phyloP scores from a whole-genome alignment of 805 yeast genomes.

The Candida maltosa region DNA sequence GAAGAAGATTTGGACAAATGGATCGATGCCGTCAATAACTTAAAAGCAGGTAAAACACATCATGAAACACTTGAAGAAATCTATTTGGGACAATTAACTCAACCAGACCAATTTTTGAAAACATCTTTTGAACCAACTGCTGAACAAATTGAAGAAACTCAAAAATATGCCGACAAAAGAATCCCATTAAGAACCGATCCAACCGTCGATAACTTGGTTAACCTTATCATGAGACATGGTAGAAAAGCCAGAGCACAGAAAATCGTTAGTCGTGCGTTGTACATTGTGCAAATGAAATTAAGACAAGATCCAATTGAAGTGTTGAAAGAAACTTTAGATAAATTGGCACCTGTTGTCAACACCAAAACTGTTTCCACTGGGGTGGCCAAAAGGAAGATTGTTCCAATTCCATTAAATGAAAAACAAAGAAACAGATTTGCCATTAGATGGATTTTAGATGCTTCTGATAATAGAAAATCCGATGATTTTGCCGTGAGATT shows the following conservation, averaged over 20 bases:
- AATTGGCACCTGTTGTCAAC: slow-evolving; percentile 79
- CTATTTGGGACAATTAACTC: slow-evolving; percentile 32
- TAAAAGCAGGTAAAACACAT: slow-evolving; percentile 30
- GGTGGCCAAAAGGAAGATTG: slow-evolving; percentile 74
- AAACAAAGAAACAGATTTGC: slow-evolving; percentile 86
- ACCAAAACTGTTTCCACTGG: slow-evolving; percentile 78
- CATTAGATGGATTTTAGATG: slow-evolving; percentile 86
- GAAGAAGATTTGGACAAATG: slow-evolving; percentile 45
- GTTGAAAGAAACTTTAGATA: slow-evolving; percentile 71
- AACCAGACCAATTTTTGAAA: slow-evolving; percentile 33
- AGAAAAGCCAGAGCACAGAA: slow-evolving; percentile 78
- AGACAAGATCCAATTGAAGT: slow-evolving; percentile 79
- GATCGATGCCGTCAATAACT: slow-evolving; percentile 41
- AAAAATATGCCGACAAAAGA: slow-evolving; percentile 44
- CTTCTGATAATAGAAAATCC: slow-evolving; percentile 74
- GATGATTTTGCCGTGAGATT: slow-evolving; percentile 83
- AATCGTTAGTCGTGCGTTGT: slow-evolving; percentile 71
- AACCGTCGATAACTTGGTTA: slow-evolving; percentile 73
- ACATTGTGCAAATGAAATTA: slow-evolving; percentile 67
- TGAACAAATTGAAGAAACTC: slow-evolving; percentile 61
- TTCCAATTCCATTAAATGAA: slow-evolving; percentile 79
- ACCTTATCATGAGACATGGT: slow-evolving; percentile 90
- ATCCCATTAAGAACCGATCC: slow-evolving; percentile 67
- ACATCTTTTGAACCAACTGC: slow-evolving; percentile 54
- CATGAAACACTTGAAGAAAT: slow-evolving; percentile 33